phyloP scores from a whole-genome alignment of 805 yeast genomes.

The Monosporozyma siamensis region DNA sequence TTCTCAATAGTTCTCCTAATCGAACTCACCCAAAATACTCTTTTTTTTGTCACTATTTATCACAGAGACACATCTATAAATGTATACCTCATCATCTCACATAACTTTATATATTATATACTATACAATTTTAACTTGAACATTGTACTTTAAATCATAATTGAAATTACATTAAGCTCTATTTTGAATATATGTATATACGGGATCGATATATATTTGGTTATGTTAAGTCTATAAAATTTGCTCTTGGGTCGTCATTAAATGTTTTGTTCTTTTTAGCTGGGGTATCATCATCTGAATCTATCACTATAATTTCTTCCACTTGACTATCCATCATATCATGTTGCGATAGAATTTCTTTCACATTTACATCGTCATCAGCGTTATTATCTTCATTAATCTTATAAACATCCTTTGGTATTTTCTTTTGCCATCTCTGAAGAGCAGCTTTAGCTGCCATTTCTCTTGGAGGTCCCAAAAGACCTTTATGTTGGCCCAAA shows the following conservation, averaged over 20 bases:
- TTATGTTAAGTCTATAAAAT: slow-evolving; percentile 16
- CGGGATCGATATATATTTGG: background rate
- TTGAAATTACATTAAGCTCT: too few relatives aligned
- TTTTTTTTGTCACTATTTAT: background rate
- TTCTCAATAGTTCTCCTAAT: background rate
- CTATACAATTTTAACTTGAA: background rate
- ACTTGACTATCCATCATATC: slow-evolving; percentile 11
- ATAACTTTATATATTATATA: too few relatives aligned
- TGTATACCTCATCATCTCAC: too few relatives aligned
- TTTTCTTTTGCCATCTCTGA: slow-evolving; percentile 19
- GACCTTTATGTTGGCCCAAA: too few relatives aligned
- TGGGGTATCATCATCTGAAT: slow-evolving; percentile 14
- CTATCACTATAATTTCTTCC: slow-evolving; percentile 15
- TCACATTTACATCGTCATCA: slow-evolving; percentile 7
- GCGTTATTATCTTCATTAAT: slow-evolving; percentile 2
- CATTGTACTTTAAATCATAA: background rate
- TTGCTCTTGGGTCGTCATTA: slow-evolving; percentile 3
- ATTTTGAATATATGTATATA: background rate
- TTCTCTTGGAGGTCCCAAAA: slow-evolving; percentile 14
- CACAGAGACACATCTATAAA: background rate
- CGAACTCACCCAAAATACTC: background rate
- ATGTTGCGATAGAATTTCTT: slow-evolving; percentile 6
- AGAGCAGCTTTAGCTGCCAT: slow-evolving; percentile 30
- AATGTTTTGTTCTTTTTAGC: too few relatives aligned
- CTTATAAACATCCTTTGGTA: background rate